Percentiles rank a stretch among this genome's conserved stretches.
phyloP scores from a whole-genome alignment of 306 rosid species.

The Luffa acutangula region DNA sequence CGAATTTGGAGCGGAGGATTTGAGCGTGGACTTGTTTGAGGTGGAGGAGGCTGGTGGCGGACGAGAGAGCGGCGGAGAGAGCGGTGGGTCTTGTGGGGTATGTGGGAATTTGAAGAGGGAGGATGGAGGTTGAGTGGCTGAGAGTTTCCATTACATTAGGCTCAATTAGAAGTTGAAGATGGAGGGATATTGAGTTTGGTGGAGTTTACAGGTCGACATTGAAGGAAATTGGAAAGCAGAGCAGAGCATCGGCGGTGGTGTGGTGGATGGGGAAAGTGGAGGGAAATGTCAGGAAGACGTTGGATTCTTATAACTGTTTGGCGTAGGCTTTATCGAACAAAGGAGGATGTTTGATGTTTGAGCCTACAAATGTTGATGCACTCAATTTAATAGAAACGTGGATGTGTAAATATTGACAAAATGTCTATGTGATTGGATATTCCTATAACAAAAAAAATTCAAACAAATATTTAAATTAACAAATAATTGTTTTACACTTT shows the following conservation, averaged over 20 bases:
- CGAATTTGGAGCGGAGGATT: slow-evolving; percentile 38
- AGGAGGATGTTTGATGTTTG: too few relatives aligned
- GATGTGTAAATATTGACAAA: too few relatives aligned
- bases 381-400: too few relatives aligned
- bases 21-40: slow-evolving; percentile 67
- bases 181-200: not conserved
- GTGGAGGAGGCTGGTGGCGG: slow-evolving; percentile 31
- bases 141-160: slow-evolving; percentile 26
- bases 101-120: slow-evolving; percentile 16
- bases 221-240: not conserved
- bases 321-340: too few relatives aligned
- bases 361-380: too few relatives aligned
- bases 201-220: not conserved
- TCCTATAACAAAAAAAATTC: too few relatives aligned
- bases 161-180: not conserved
- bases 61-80: slow-evolving; percentile 27
- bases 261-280: not conserved
- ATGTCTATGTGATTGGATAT: too few relatives aligned
- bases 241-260: not conserved
- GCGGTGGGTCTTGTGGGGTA: slow-evolving; percentile 12
- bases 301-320: not conserved
- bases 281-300: not conserved
- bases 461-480: too few relatives aligned
- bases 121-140: slow-evolving; percentile 7
- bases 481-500: too few relatives aligned